phyloP scores from a whole-genome alignment of 78 protist species.

The Dictyostelium capitatum region DNA sequence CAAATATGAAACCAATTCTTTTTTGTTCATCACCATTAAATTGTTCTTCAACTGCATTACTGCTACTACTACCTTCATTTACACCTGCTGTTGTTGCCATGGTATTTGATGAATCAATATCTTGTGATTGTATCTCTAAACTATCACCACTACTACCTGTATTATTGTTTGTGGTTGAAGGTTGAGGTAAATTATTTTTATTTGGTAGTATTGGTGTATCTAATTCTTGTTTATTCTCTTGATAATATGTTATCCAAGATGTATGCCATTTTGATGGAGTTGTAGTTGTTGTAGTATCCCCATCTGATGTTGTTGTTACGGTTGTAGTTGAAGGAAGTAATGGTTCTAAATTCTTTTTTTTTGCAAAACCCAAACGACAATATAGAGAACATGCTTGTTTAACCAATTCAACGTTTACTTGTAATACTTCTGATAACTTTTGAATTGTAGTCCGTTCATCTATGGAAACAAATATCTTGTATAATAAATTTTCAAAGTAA shows the following conservation, averaged over 20 bases:
- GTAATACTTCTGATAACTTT: conserved; percentile 87
- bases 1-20: conserved; percentile 92
- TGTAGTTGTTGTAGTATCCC: neutral
- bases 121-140: neutral
- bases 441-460: conserved; percentile 94
- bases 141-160: neutral
- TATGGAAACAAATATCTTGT: conserved; percentile 93
- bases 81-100: neutral
- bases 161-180: neutral
- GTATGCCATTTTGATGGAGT: conserved; percentile 45
- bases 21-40: conserved; percentile 5
- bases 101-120: too few relatives aligned
- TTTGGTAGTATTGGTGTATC: neutral
- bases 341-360: conserved; percentile 86
- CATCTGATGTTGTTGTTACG: neutral
- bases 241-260: conserved; percentile 55
- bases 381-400: conserved; percentile 91
- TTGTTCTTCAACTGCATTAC: neutral
- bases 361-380: conserved; percentile 94
- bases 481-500: conserved; percentile 91
- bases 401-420: conserved; percentile 69
- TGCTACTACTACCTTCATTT: neutral
- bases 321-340: neutral
- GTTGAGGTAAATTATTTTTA: neutral
- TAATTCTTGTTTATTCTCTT: neutral